Percentiles rank a stretch among this genome's conserved stretches.
Evolutionary conservation across 768 basidiomycete genomes (phyloP).

Genomic region (Lactarius trivialis): DNA sequence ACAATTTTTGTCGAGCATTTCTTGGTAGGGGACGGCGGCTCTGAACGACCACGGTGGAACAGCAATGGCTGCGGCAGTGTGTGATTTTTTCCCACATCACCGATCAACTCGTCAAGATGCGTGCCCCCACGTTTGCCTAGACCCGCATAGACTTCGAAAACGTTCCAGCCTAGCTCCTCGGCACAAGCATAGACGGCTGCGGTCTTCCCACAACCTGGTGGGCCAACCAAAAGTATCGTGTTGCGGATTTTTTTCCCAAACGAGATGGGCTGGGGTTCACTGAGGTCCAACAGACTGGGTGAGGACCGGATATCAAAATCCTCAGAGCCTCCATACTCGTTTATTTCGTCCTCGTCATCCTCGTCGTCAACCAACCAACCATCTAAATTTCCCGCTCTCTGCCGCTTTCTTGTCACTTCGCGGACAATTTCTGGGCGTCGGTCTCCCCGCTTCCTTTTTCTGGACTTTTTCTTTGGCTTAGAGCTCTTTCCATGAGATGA

Average conservation of each 20-base stretch:
- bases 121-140: conserved; percentile 82
- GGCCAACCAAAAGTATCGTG: conserved; percentile 79
- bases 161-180: conserved; percentile 88
- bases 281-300: conserved; percentile 1
- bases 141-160: conserved; percentile 96
- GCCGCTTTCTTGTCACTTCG: conserved; percentile 20
- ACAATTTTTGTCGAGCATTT: neutral
- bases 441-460: conserved; percentile 14
- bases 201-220: conserved; percentile 84
- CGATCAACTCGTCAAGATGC: conserved; percentile 73
- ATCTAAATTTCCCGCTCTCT: conserved; percentile 13
- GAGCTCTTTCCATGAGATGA: conserved; percentile 12
- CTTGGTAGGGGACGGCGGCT: conserved; percentile 16
- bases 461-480: conserved; percentile 3
- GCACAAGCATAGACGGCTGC: conserved; percentile 91
- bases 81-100: conserved; percentile 93
- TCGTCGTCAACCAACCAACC: conserved; percentile 21
- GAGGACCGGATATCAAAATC: neutral
- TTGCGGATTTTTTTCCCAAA: conserved; percentile 61
- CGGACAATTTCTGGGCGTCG: conserved; percentile 20
- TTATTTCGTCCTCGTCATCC: conserved; percentile 3
- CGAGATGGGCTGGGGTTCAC: conserved; percentile 17
- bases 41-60: conserved; percentile 19
- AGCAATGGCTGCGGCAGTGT: conserved; percentile 30
- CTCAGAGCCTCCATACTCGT: neutral